These are phyloP conservation scores for Pseudonitzschia pungens DNA, from an alignment of 108 stramenopile genomes.

Conservation along the genomic window DNA sequence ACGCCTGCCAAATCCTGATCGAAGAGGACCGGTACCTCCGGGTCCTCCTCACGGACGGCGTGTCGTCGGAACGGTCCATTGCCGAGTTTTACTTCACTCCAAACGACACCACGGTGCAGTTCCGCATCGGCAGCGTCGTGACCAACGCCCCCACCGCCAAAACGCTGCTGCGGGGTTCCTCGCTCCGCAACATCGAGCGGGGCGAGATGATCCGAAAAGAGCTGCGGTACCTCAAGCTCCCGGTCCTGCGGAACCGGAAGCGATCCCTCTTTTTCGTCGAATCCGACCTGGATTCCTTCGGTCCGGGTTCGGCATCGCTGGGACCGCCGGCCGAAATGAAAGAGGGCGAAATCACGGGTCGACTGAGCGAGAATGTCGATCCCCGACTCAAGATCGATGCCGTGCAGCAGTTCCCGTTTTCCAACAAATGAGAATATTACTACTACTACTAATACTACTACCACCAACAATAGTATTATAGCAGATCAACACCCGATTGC, in stretches of 20 bases:
- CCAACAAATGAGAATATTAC: background rate
- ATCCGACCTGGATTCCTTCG: constrained; percentile 77
- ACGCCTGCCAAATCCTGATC: constrained; percentile 40
- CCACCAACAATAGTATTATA: background rate
- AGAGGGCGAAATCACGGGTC: constrained; percentile 53
- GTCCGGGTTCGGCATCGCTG: constrained; percentile 67
- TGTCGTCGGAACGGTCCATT: constrained; percentile 55
- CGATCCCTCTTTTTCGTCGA: constrained; percentile 77
- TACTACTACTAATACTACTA: background rate
- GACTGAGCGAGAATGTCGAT: constrained; percentile 55
- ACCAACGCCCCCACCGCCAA: constrained; percentile 6
- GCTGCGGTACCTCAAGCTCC: constrained; percentile 68
- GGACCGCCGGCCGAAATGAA: constrained; percentile 75
- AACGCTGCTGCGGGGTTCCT: constrained; percentile 18
- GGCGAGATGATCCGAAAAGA: constrained; percentile 72
- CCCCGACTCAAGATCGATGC: constrained; percentile 64
- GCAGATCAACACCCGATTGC: background rate
- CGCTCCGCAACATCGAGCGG: constrained; percentile 62
- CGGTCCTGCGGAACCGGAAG: constrained; percentile 77
- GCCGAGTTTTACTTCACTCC: constrained; percentile 87
- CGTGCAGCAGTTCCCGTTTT: constrained; percentile 56
- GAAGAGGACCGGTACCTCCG: constrained; percentile 71
- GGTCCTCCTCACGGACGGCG: constrained; percentile 61
- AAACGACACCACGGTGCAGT: constrained; percentile 82
- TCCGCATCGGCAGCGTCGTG: constrained; percentile 50